Evolutionary conservation across 169 alveolate genomes (phyloP), one percentile per base, ranked within the genome.

Genomic region (Plasmodium gonderi): DNA sequence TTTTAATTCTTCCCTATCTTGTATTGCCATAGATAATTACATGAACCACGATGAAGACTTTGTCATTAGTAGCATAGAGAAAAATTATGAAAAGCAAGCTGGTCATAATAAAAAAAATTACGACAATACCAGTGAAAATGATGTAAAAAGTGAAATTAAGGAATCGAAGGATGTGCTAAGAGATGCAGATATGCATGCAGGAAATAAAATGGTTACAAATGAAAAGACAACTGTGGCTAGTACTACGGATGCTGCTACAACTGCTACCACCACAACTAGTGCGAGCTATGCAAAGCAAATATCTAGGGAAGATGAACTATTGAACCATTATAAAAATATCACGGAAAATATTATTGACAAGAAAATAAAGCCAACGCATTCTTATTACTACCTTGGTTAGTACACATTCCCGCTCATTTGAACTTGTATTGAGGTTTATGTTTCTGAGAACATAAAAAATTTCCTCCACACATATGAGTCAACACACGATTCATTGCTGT

Each of bases 341-440:
- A 85, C 92, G 49, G 67, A 85, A 85, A 85, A 85, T 44, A 85
- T 85, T 45, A 74, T 75, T 60, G 92, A 85, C 31, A 85, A 75
- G 23, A 85, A 74, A 45, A 85, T 85, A n/a, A 85, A 85, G 33
- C 92, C 89, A 31, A 85, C 79, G 2, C 92, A 85, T 65, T 85
- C 92, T 12, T 85, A 85, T n/a, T 85, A 85, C 60, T 85, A 85
- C 72, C 45, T 85, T 31, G 92, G 92, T 85, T 47, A 83, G 79
- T 49, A 51, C 3, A 79, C 38, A 14, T 5, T 1, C 5, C n/a
- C 9, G 14, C 17, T 20, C 6, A 79, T 14, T 26, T 36, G 9
- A 11, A 23, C 12, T 20, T 9, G 54, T 7, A 51, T 40, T 40
- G 14, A 44, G 14, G 33, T 33, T 14, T 42, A 20, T 36, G 49